Base-by-base conservation (phyloP, 257 asterid genomes). In the Nicotiana attenuata region DNA sequence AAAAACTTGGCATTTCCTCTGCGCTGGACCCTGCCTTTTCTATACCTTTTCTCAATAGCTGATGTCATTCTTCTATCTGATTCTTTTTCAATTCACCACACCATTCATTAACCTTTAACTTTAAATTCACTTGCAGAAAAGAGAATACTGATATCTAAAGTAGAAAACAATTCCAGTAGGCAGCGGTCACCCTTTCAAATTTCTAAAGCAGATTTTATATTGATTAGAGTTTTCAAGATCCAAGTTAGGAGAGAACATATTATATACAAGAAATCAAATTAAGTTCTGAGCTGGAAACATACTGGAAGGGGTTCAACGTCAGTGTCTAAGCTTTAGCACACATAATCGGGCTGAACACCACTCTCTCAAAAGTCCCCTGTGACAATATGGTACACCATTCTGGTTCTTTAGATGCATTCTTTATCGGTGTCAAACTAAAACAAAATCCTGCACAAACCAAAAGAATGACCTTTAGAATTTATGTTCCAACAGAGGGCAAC, bases 321-420 rank as follows among this genome's bases (percentile, higher is more conserved):
- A 82, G 71, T 73, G 86, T n/a, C 45, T 65, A 69, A 81, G 84
- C 81, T 89, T 89, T 80, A 91, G 81, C 80, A 67, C 97, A 90
- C 97, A 91, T 90, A 78, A 88, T 90, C 5, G 92, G 82, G 88
- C 97, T 85, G 87, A 95, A 93, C 83, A 87, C 96, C 53, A 91
- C 91, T 84, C 93, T 91, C 71, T 91, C 92, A n/a, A 95, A 86
- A 14, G 97, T 91, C 78, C 97, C 99, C 82, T 90, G 76, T 3
- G 98, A 93, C 67, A 83, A 78, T 45, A 87, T 89, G 87, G 84
- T 93, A 93, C n/a, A 90, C 67, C 41, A 93, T 81, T 91, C 94
- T 5, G 87, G 77, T 88, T 93, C 91, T 3, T 93, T 91, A 0
- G 16, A 10, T 50, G 91, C 67, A 77, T 89, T 87, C 17, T 86